These are phyloP conservation scores for Phytopythium sindhum DNA, from an alignment of 352 stramenopile genomes.

Conservation along the genomic window DNA sequence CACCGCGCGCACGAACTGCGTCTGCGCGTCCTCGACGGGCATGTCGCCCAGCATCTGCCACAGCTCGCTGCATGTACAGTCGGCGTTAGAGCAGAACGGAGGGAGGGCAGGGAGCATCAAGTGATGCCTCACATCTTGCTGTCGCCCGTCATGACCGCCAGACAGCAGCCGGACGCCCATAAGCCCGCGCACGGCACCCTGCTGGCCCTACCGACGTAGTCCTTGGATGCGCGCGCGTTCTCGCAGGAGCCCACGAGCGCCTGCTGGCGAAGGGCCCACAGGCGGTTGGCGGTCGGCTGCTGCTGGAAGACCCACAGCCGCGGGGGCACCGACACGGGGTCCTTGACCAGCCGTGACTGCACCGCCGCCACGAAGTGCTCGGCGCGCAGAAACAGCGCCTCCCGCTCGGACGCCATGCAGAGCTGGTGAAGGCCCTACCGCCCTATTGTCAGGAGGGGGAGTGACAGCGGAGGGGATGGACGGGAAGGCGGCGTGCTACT, in stretches of 20 bases:
- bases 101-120: too few relatives aligned
- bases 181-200: slow-evolving; percentile 3
- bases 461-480: too few relatives aligned
- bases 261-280: slow-evolving; percentile 64
- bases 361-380: slow-evolving; percentile 56
- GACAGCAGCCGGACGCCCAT: slow-evolving; percentile 32
- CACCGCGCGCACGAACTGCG: slow-evolving; percentile 51
- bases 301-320: slow-evolving; percentile 45
- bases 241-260: slow-evolving; percentile 59
- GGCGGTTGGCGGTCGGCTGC: slow-evolving; percentile 25
- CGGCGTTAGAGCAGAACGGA: background rate
- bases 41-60: slow-evolving; percentile 66
- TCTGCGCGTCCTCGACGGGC: slow-evolving; percentile 35
- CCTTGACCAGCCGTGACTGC: slow-evolving; percentile 48
- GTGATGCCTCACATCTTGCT: slow-evolving; percentile 48
- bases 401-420: background rate
- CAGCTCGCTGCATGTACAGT: slow-evolving; percentile 32
- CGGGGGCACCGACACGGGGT: slow-evolving; percentile 43
- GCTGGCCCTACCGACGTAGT: slow-evolving; percentile 21
- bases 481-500: background rate
- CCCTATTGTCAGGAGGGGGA: too few relatives aligned
- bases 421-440: too few relatives aligned
- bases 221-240: slow-evolving; percentile 39
- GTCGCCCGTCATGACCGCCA: slow-evolving; percentile 32
- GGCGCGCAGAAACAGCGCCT: slow-evolving; percentile 31